Evolutionary conservation across 345 rosid genomes (phyloP).

Genomic region (Rhodamnia argentea): DNA sequence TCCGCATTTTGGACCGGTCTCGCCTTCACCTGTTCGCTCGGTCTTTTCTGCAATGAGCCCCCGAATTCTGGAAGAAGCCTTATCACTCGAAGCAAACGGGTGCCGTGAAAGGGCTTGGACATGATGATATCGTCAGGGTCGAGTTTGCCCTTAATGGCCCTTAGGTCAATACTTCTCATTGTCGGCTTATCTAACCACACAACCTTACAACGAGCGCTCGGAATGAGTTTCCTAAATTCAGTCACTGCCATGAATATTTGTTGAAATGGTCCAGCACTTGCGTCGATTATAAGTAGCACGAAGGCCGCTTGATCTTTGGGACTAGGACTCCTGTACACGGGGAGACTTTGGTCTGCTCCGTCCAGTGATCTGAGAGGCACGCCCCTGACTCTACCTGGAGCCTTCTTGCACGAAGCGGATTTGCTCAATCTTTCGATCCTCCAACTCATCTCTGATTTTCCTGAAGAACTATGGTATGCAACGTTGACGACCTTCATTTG

Average conservation of each 20-base stretch:
- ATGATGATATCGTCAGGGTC: slow-evolving; percentile 28
- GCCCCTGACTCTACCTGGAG: slow-evolving; percentile 25
- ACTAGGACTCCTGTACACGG: slow-evolving; percentile 8
- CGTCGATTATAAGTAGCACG: slow-evolving; percentile 52
- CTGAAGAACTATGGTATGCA: slow-evolving; percentile 33
- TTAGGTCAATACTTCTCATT: slow-evolving; percentile 6
- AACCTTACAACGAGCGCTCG: slow-evolving; percentile 25
- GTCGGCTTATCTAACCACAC: slow-evolving; percentile 58
- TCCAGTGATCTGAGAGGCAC: slow-evolving; percentile 43
- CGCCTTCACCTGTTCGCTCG: neutral
- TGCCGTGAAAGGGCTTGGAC: slow-evolving; percentile 65
- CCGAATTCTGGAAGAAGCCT: slow-evolving; percentile 59
- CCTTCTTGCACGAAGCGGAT: neutral
- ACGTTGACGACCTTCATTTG: slow-evolving; percentile 12
- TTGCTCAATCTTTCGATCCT: slow-evolving; percentile 10
- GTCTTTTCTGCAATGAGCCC: slow-evolving; percentile 9
- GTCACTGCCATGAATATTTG: slow-evolving; percentile 22
- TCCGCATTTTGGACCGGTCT: neutral
- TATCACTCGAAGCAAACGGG: slow-evolving; percentile 34
- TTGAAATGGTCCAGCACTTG: slow-evolving; percentile 28
- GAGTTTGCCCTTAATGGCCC: neutral
- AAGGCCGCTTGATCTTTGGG: slow-evolving; percentile 4
- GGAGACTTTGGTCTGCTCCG: slow-evolving; percentile 23
- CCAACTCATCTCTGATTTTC: slow-evolving; percentile 29
- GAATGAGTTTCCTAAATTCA: slow-evolving; percentile 35